Conservation (phyloP, 805 yeast species). For the Hyphopichia homilentoma region DNA sequence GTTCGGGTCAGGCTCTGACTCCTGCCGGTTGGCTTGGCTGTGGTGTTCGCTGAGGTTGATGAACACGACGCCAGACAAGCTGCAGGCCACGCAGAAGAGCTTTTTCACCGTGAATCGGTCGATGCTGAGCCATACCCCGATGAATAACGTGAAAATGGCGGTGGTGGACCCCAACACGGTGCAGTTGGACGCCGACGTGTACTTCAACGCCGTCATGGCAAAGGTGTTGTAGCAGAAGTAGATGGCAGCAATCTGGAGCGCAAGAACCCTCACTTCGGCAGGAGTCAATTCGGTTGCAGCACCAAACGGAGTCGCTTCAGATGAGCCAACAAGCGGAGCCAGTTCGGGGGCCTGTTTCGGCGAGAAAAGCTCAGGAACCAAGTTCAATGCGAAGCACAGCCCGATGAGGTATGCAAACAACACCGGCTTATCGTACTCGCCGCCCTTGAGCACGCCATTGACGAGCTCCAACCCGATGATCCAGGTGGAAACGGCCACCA, state of each 20-base stretch:
- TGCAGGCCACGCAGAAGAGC: conserved; percentile 38
- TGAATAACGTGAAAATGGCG: conserved; percentile 45
- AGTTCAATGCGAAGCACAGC: conserved; percentile 42
- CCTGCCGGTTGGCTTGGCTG: conserved; percentile 9
- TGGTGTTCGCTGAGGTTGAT: conserved; percentile 40
- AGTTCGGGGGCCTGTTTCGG: not conserved
- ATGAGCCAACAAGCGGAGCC: not conserved
- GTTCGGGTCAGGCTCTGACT: conserved; percentile 4
- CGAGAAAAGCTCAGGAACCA: conserved; percentile 32
- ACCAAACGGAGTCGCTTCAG: not conserved
- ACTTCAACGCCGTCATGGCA: conserved; percentile 41
- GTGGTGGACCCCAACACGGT: conserved; percentile 50
- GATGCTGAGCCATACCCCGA: conserved; percentile 38
- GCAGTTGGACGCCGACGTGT: conserved; percentile 51
- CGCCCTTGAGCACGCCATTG: conserved; percentile 46
- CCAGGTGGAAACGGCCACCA: conserved; percentile 45
- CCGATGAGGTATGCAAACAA: conserved; percentile 48
- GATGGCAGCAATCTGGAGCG: conserved; percentile 36
- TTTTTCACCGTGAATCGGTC: conserved; percentile 43
- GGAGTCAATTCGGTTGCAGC: conserved; percentile 14
- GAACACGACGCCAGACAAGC: conserved; percentile 44
- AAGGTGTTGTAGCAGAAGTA: conserved; percentile 40
- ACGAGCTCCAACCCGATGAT: conserved; percentile 47
- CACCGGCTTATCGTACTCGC: conserved; percentile 46
- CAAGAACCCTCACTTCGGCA: conserved; percentile 31